Conservation (phyloP, 768 basidiomycete species). For the Rubroboletus satanas region DNA sequence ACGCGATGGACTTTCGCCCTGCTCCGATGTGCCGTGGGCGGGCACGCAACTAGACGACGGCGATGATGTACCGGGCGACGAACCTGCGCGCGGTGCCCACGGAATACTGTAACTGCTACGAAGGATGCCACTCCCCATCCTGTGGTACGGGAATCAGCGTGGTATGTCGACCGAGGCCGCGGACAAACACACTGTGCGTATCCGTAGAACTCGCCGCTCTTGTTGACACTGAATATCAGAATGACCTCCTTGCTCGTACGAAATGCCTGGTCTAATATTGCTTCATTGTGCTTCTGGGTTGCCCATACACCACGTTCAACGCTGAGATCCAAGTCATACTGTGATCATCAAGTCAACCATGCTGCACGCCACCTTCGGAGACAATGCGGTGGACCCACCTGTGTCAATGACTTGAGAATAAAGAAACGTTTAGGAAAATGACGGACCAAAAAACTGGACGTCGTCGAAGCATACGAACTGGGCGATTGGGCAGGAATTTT, state of each 20-base stretch:
- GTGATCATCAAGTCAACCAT: neutral
- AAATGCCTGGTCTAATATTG: slow-evolving; percentile 86
- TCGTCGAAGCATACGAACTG: slow-evolving; percentile 75
- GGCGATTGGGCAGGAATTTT: slow-evolving; percentile 38
- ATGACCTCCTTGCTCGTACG: slow-evolving; percentile 87
- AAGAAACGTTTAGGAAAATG: slow-evolving; percentile 90
- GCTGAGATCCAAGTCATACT: slow-evolving; percentile 80
- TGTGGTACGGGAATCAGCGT: slow-evolving; percentile 2
- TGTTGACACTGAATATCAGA: slow-evolving; percentile 90
- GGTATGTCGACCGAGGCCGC: slow-evolving; percentile 11
- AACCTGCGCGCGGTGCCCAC: slow-evolving; percentile 51
- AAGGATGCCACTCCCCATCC: slow-evolving; percentile 68
- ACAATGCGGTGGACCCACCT: slow-evolving; percentile 42
- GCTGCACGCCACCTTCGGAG: neutral
- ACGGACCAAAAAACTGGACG: slow-evolving; percentile 68
- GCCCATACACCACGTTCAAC: slow-evolving; percentile 81
- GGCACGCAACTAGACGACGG: slow-evolving; percentile 23
- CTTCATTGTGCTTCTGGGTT: slow-evolving; percentile 91
- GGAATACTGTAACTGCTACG: slow-evolving; percentile 47
- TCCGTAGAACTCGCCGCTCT: slow-evolving; percentile 91
- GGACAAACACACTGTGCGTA: slow-evolving; percentile 62
- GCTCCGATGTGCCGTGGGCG: slow-evolving; percentile 11
- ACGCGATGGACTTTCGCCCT: slow-evolving; percentile 6
- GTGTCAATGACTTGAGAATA: slow-evolving; percentile 84
- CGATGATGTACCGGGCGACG: slow-evolving; percentile 27